A percentile compares a stretch with the other conserved stretches of the same genome.
Conservation (phyloP, 164 flowering plant genomes). For the Chimonanthus salicifolius region DNA sequence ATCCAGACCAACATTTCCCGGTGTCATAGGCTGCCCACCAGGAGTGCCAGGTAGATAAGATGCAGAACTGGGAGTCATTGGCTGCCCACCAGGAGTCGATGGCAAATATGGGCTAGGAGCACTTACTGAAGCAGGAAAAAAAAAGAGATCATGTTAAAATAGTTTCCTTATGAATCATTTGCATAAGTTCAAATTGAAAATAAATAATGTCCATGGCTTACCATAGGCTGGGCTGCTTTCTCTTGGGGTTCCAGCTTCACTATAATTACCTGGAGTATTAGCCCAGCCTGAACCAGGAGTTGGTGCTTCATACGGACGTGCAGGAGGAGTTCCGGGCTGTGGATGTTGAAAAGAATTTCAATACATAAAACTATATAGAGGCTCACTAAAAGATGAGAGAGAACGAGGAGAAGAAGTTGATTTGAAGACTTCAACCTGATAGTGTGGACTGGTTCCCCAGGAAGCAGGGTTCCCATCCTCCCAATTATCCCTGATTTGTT, state of each 20-base stretch:
- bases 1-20: conserved; percentile 93
- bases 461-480: conserved; percentile 96
- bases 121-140: conserved; percentile 47
- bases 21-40: conserved; percentile 99
- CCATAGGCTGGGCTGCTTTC: conserved; percentile 80
- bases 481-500: conserved; percentile 74
- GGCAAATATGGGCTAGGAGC: conserved; percentile 99
- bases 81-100: conserved; percentile 95
- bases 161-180: not conserved
- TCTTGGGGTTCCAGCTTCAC: conserved; percentile 95
- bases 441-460: conserved; percentile 93
- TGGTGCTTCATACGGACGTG: conserved; percentile 89
- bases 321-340: conserved; percentile 95
- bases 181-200: not conserved
- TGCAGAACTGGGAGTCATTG: conserved; percentile 90
- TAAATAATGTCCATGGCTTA: conserved; percentile 14
- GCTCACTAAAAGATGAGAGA: not conserved
- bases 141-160: not conserved
- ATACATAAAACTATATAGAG: not conserved
- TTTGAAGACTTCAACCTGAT: conserved; percentile 51
- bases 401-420: not conserved
- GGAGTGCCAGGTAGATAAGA: conserved; percentile 95
- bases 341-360: not conserved
- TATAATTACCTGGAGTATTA: conserved; percentile 70
- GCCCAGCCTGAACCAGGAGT: conserved; percentile 99